Conservation (phyloP, 2,329 filamentous ascomycete species). For the Aureobasidium sp. region DNA sequence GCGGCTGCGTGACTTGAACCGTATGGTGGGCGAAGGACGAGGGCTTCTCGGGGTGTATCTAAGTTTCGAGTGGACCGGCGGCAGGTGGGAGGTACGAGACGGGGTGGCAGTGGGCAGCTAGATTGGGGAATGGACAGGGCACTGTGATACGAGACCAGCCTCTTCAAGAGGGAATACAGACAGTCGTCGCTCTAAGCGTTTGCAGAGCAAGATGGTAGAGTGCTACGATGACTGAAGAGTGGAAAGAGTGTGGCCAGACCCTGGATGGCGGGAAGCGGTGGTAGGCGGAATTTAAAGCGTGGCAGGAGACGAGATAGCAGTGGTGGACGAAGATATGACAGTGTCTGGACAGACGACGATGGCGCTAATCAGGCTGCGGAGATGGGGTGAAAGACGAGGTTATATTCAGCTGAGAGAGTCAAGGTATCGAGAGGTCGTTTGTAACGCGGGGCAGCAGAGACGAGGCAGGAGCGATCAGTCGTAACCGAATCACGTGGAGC, state of each 20-base stretch:
- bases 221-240: not conserved
- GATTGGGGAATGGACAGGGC: not conserved
- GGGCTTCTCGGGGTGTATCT: not conserved
- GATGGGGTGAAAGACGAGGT: not conserved
- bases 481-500: constrained; percentile 1
- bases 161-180: not conserved
- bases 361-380: not conserved
- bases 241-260: not conserved
- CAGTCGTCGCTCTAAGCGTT: not conserved
- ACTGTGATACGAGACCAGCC: not conserved
- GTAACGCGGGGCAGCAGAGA: constrained; percentile 4
- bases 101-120: not conserved
- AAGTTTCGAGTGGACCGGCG: not conserved
- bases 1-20: constrained; percentile 12
- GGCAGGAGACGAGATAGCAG: not conserved
- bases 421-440: not conserved
- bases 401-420: not conserved
- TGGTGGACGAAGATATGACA: not conserved
- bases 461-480: constrained; percentile 1
- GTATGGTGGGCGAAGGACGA: constrained; percentile 7
- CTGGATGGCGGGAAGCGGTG: not conserved
- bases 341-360: not conserved
- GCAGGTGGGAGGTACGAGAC: not conserved
- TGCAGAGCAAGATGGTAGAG: not conserved
- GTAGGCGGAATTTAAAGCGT: constrained; percentile 8